phyloP scores from a whole-genome alignment of 2,329 filamentous ascomycete genomes.

The Sordariomycetes sp. region DNA sequence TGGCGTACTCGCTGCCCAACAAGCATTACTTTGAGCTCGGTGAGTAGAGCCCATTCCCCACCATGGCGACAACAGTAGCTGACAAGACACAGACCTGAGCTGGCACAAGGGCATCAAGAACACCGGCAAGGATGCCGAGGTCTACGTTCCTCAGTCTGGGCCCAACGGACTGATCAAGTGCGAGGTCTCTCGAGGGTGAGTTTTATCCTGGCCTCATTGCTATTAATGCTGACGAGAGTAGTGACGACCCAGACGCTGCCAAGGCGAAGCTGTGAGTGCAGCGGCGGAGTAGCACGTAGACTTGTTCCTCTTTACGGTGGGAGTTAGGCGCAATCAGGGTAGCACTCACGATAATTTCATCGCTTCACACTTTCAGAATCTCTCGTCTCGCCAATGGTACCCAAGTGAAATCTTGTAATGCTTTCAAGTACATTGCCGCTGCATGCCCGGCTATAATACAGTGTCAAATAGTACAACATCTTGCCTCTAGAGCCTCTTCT shows the following conservation, averaged over 20 bases:
- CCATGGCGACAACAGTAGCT: neutral
- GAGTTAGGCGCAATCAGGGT: no score
- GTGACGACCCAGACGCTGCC: neutral
- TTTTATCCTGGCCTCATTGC: neutral
- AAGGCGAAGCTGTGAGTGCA: constrained; percentile 2
- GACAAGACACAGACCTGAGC: constrained; percentile 58
- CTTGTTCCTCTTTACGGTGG: neutral
- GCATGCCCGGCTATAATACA: neutral
- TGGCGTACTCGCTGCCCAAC: constrained; percentile 84
- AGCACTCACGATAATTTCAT: no score
- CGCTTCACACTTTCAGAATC: no score
- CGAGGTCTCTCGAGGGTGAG: constrained; percentile 58
- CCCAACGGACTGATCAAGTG: constrained; percentile 96
- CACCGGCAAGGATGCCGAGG: constrained; percentile 89
- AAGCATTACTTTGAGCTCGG: constrained; percentile 98
- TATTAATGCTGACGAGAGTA: neutral
- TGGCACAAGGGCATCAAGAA: constrained; percentile 97
- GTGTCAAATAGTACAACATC: neutral
- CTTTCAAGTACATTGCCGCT: neutral
- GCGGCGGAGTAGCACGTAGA: no score
- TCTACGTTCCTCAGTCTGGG: constrained; percentile 85
- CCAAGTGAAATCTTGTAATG: no score
- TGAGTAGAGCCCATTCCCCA: constrained; percentile 31
- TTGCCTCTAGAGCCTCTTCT: constrained; percentile 36
- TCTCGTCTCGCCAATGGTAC: no score